Conservation (phyloP, 2,329 filamentous ascomycete species). For the Dissoconium aciculare region DNA sequence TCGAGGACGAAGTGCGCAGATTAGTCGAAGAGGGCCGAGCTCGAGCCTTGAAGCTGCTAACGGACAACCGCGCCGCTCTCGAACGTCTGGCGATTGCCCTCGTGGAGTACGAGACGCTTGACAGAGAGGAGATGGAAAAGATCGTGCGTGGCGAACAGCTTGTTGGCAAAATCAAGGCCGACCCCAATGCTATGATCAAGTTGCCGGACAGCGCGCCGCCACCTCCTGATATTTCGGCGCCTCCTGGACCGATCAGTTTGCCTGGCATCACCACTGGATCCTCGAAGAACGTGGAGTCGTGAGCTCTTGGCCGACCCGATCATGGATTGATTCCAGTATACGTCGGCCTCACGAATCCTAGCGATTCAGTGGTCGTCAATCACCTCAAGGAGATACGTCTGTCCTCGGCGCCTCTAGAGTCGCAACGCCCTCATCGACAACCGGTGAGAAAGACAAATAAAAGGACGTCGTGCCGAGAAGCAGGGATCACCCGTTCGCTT, state of each 20-base stretch:
- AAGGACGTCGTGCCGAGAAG: too few relatives aligned
- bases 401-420: too few relatives aligned
- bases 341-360: too few relatives aligned
- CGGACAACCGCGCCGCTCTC: constrained; percentile 64
- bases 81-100: constrained; percentile 79
- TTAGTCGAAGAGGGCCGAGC: constrained; percentile 68
- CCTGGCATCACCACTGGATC: too few relatives aligned
- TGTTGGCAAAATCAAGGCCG: constrained; percentile 46
- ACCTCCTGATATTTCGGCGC: constrained; percentile 1
- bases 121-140: constrained; percentile 76
- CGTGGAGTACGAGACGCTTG: constrained; percentile 85
- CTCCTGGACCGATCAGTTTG: neutral
- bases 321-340: too few relatives aligned
- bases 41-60: constrained; percentile 57
- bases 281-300: too few relatives aligned
- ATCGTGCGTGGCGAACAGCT: constrained; percentile 78
- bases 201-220: constrained; percentile 39
- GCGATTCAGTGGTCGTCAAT: too few relatives aligned
- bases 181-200: constrained; percentile 48
- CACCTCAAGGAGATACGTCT: too few relatives aligned
- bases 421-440: too few relatives aligned
- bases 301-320: too few relatives aligned
- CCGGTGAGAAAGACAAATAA: too few relatives aligned
- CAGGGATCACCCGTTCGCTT: too few relatives aligned
- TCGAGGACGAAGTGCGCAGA: constrained; percentile 77